phyloP scores from a whole-genome alignment of 2,329 filamentous ascomycete species.

The Cladosporium sp. region DNA sequence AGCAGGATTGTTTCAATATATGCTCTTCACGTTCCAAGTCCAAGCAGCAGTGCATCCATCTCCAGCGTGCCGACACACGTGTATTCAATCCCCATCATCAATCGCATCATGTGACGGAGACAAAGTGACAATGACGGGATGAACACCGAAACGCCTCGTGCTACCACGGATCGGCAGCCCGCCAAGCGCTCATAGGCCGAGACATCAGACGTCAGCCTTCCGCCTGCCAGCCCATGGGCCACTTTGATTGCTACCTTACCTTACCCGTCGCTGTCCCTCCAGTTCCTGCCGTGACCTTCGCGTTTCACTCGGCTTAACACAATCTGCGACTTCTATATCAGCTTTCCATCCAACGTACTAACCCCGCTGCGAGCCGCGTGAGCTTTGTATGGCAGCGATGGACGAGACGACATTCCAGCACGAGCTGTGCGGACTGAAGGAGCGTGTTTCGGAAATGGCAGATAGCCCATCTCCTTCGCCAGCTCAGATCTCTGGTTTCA shows the following conservation, averaged over 20 bases:
- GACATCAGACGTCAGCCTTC: conserved; percentile 6
- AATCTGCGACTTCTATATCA: neutral
- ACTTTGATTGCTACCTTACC: neutral
- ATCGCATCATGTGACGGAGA: neutral
- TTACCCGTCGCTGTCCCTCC: neutral
- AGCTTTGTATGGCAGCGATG: neutral
- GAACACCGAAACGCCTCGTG: neutral
- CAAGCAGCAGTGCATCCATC: too few species aligned
- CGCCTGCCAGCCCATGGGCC: neutral
- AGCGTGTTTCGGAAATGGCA: neutral
- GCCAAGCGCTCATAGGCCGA: neutral
- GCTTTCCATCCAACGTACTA: neutral
- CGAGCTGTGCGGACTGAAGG: conserved; percentile 8
- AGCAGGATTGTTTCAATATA: too few species aligned
- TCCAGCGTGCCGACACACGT: neutral
- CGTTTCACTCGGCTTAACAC: neutral
- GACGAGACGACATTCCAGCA: conserved; percentile 12
- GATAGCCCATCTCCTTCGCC: neutral
- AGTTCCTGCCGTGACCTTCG: neutral
- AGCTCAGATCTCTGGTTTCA: neutral
- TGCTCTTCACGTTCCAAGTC: too few species aligned
- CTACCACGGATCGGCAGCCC: neutral
- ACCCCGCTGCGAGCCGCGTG: neutral
- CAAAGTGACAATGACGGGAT: neutral
- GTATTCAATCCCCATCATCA: too few species aligned